A percentile compares a stretch with the other conserved stretches of the same genome.
phyloP scores from a whole-genome alignment of 768 basidiomycete genomes.

The Amanita jacksonii region DNA sequence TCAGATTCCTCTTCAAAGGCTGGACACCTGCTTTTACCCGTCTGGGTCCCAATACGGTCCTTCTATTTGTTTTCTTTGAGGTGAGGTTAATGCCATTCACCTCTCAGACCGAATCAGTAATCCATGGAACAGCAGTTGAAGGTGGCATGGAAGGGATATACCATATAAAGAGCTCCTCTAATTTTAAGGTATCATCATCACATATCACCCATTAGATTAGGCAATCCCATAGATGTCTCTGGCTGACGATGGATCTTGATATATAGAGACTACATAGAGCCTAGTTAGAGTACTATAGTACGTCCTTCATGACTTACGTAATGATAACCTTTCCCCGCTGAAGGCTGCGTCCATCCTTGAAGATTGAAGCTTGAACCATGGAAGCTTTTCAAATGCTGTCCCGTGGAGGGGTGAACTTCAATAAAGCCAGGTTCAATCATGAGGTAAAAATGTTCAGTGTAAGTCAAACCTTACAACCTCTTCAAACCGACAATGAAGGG shows the following conservation, averaged over 20 bases:
- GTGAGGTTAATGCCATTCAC: conserved; percentile 24
- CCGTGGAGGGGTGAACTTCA: conserved; percentile 73
- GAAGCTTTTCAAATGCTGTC: conserved; percentile 89
- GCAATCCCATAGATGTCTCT: no score
- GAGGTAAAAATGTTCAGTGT: conserved; percentile 71
- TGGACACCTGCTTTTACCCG: conserved; percentile 87
- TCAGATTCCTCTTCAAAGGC: conserved; percentile 74
- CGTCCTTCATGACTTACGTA: not conserved
- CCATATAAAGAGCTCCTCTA: not conserved
- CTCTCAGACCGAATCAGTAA: not conserved
- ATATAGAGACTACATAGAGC: no score
- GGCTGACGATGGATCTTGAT: no score
- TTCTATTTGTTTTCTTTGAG: conserved; percentile 83
- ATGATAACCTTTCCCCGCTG: not conserved
- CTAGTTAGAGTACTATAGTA: not conserved
- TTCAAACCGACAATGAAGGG: not conserved
- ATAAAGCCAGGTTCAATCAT: conserved; percentile 62
- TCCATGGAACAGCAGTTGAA: conserved; percentile 53
- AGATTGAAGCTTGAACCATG: conserved; percentile 28
- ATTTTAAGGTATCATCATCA: not conserved
- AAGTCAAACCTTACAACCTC: conserved; percentile 13
- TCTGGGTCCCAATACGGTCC: conserved; percentile 73
- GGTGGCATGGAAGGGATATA: conserved; percentile 37
- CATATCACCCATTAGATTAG: no score
- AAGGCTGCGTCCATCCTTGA: no score